A percentile compares a stretch with the other conserved stretches of the same genome.
Evolutionary conservation across 1,139 yeast species (phyloP).

Genomic region (Debaryomyces coudertii): DNA sequence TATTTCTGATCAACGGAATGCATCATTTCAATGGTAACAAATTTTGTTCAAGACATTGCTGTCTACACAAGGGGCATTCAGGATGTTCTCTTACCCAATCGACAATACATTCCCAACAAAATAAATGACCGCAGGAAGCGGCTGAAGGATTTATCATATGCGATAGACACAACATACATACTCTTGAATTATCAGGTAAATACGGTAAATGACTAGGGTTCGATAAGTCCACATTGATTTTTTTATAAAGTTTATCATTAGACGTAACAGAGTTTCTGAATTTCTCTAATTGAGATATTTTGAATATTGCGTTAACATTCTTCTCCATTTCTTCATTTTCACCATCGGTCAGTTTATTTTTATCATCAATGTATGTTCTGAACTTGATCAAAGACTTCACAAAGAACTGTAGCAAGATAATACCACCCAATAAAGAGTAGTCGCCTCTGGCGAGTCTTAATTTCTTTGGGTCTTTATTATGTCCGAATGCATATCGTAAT

Average conservation of each 20-base stretch:
- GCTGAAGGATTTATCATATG: slow-evolving; percentile 82
- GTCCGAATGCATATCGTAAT: slow-evolving; percentile 75
- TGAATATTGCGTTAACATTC: slow-evolving; percentile 14
- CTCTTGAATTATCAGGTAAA: slow-evolving; percentile 69
- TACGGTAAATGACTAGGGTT: slow-evolving; percentile 64
- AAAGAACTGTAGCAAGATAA: slow-evolving; percentile 63
- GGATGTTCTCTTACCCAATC: slow-evolving; percentile 90
- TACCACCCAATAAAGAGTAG: slow-evolving; percentile 76
- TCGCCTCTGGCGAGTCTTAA: slow-evolving; percentile 52
- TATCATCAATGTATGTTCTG: slow-evolving; percentile 32
- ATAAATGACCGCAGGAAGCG: slow-evolving; percentile 89
- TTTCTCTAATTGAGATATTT: slow-evolving; percentile 25
- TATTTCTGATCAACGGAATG: neutral
- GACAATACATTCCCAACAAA: slow-evolving; percentile 88
- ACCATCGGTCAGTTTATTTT: slow-evolving; percentile 13
- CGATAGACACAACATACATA: slow-evolving; percentile 82
- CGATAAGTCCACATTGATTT: slow-evolving; percentile 49
- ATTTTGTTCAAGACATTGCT: slow-evolving; percentile 71
- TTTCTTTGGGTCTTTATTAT: slow-evolving; percentile 52
- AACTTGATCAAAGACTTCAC: slow-evolving; percentile 46
- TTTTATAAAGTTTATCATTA: slow-evolving; percentile 13
- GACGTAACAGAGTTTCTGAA: slow-evolving; percentile 18
- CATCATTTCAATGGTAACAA: slow-evolving; percentile 62
- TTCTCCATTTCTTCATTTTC: slow-evolving; percentile 19
- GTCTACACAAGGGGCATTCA: slow-evolving; percentile 93